Base-by-base conservation (phyloP, 768 basidiomycete species). In the Kondoa malvinella region DNA sequence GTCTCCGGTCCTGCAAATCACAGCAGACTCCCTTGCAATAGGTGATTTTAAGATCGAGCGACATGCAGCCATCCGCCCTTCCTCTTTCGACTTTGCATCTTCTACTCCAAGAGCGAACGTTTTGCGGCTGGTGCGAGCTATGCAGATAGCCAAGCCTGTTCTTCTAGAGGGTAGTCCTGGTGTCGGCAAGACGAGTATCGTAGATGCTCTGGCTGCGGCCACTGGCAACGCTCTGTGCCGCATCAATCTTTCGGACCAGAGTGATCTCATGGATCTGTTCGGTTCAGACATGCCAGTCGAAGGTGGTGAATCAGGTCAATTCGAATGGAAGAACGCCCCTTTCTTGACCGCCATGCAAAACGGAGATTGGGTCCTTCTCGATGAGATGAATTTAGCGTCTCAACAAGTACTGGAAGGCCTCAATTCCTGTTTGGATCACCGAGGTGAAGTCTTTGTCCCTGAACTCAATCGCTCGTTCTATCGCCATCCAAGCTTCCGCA, bases 301-400 rank as follows among this genome's bases (percentile, higher is more conserved):
- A 77, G 89, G 90, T 34, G 92, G 92, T 58, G 80, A 81, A 17
- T 84, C 89, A 1, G 94, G 92, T 57, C 89, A 95, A 75, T 99
- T 99, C 75, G 86, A 86, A 1, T 99, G 95, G 95, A 89, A 87
- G 77, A 91, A 97, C 71, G 95, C 94, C 0, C 92, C 94, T 67
- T 99, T 99, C 76, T 80, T 99, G 56, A 84, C 83, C 68, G 92
- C 95, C 1, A 78, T 99, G 78, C 91, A 95, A 75, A 82, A 87
- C n/a, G 95, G 95, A 0, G 85, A 89, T 69, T 99, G 95, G 95
- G 94, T 97, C 3, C 83, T 99, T 3, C 82, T 99, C 12, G 95
- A 99, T 75, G 95, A 99, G 67, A 97, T 99, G 95, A 99, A 99
- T 75, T 82, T 99, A 50, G 94, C 94, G 0, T 89, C 94, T 32